These are phyloP conservation scores for Dentipellis fragilis DNA, from an alignment of 768 basidiomycete species.

Conservation along the genomic window DNA sequence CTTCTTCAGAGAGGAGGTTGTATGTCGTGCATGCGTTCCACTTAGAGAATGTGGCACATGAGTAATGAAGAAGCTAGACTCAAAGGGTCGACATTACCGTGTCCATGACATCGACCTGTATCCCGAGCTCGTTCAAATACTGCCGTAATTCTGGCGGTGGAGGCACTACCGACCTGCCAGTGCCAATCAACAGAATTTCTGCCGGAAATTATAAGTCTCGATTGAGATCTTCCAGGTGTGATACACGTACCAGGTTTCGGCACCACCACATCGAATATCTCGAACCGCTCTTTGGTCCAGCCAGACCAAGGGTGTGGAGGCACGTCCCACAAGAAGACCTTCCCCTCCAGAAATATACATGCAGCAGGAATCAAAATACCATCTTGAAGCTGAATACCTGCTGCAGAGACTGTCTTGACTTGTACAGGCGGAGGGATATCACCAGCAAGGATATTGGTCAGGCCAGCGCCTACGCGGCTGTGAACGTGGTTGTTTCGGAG, in stretches of 20 bases:
- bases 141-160: conserved; percentile 59
- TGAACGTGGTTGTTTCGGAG: conserved; percentile 3
- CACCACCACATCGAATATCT: conserved; percentile 70
- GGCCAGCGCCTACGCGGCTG: conserved; percentile 1
- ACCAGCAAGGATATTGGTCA: conserved; percentile 69
- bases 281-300: conserved; percentile 69
- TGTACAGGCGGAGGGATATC: conserved; percentile 62
- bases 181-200: conserved; percentile 91
- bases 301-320: conserved; percentile 51
- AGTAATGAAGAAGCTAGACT: neutral
- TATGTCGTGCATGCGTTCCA: conserved; percentile 93
- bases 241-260: conserved; percentile 72
- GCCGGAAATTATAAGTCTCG: neutral
- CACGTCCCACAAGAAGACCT: conserved; percentile 87
- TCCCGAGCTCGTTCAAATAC: conserved; percentile 65
- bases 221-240: neutral
- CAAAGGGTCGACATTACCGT: conserved; percentile 34
- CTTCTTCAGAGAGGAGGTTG: conserved; percentile 89
- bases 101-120: conserved; percentile 85
- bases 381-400: conserved; percentile 65
- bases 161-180: conserved; percentile 61
- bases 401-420: conserved; percentile 51
- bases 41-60: conserved; percentile 25
- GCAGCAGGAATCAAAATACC: conserved; percentile 71
- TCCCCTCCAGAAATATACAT: conserved; percentile 77